Evolutionary conservation across 495 filamentous ascomycete genomes (phyloP), one percentile per base, ranked within the genome.

Genomic region (Ramalina intermedia): DNA sequence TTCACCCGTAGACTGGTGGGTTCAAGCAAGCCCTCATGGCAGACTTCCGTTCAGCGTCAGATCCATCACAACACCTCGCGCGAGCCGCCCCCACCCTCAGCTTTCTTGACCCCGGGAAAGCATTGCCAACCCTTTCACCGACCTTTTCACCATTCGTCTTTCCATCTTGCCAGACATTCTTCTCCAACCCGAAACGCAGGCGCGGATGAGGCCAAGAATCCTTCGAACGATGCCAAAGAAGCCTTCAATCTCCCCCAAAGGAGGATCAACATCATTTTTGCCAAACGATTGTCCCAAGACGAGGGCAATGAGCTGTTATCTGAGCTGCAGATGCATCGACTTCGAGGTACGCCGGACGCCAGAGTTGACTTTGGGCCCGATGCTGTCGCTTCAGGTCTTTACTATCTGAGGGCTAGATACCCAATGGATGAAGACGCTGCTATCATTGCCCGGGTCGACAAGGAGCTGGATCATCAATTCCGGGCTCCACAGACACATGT

Each of bases 341-440:
- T 85, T 12, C 74, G 78, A 11, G 88, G 88, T 17, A 87, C 85
- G 0, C 69, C 90, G 8, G 80, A 87, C 50, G 55, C 74, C 18
- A 62, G 68, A 16, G 37, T 71, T 70, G 63, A 73, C 63, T 57
- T 62, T 16, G 52, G 53, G 48, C 17, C 59, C 58, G 39, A 55
- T 63, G 57, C 64, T 51, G 61, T 63, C 6, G 62, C 71, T 20
- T 65, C 57, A 37, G 87, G 72, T 0, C 64, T 94, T 44, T 58
- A 67, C 41, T 93, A 83, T 64, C 71, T 95, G 8, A 80, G 88
- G 23, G 59, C 62, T 18, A 69, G 74, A 24, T 74, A 82, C 33
- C 79, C 82, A 0, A 65, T 94, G 5, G 85, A 95, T 49, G 88
- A 95, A 59, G 72, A 89, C 51, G 74, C 69, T 6, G 74, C 75